phyloP scores from a whole-genome alignment of 139 green algal species.

The Choricystis sp. region DNA sequence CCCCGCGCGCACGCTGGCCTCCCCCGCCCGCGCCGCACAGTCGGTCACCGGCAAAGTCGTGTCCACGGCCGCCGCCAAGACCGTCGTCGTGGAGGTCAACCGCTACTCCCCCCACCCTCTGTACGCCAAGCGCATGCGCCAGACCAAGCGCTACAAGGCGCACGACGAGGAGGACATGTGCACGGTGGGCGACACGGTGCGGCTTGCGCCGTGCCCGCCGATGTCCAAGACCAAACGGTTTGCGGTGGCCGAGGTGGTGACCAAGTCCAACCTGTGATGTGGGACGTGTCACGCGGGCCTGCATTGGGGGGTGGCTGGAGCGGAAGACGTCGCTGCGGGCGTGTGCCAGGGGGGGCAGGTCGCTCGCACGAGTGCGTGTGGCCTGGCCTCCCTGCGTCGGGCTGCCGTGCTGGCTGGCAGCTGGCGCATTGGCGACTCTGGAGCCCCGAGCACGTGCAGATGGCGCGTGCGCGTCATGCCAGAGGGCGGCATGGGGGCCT shows the following conservation, averaged over 20 bases:
- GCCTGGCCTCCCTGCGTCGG: too few species aligned
- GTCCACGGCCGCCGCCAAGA: conserved; percentile 19
- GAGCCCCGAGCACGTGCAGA: too few species aligned
- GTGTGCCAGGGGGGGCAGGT: too few species aligned
- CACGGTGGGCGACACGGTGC: conserved; percentile 22
- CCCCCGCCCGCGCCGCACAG: neutral
- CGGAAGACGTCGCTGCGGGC: too few species aligned
- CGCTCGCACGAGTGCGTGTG: too few species aligned
- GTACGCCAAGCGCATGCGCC: conserved; percentile 7
- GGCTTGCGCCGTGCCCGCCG: conserved; percentile 11
- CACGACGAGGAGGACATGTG: conserved; percentile 21
- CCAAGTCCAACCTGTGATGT: neutral
- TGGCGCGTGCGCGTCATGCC: too few species aligned
- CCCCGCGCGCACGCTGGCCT: neutral
- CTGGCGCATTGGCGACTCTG: too few species aligned
- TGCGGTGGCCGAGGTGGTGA: conserved; percentile 8
- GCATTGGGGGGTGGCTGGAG: too few species aligned
- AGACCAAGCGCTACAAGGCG: conserved; percentile 21
- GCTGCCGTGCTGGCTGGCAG: too few species aligned
- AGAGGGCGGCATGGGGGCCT: too few species aligned
- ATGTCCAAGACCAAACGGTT: conserved; percentile 27
- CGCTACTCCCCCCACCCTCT: conserved; percentile 4
- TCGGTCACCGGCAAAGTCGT: conserved; percentile 10
- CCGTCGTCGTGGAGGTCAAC: conserved; percentile 4
- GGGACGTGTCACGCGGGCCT: too few species aligned